A percentile compares a stretch with the other conserved stretches of the same genome.
These are phyloP conservation scores for Olyra latifolia DNA, from an alignment of 176 grass and related monocot species.

Conservation along the genomic window DNA sequence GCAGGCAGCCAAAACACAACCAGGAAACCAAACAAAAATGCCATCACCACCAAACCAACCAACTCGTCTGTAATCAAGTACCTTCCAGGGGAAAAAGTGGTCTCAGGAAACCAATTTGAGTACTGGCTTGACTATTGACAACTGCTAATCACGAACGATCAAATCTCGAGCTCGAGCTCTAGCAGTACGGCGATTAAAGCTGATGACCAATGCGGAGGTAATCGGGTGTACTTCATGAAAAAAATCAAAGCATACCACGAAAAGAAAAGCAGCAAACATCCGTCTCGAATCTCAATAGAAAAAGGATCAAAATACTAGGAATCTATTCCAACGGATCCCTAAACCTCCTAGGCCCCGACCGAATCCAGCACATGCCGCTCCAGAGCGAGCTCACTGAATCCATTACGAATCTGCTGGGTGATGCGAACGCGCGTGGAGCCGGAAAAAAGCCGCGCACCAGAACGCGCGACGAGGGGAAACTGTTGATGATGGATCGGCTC, in stretches of 20 bases:
- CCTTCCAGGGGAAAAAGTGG: neutral
- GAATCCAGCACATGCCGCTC: neutral
- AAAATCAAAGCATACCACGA: neutral
- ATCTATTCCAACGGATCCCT: slow-evolving; percentile 16
- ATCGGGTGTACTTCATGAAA: neutral
- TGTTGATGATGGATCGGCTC: neutral
- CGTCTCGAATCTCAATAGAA: neutral
- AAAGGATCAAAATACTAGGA: neutral
- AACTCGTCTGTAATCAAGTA: neutral
- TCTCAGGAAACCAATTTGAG: neutral
- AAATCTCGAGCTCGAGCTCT: neutral
- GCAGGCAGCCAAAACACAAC: neutral
- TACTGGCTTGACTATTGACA: neutral
- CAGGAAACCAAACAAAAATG: neutral
- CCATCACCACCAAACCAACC: neutral
- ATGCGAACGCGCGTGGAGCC: neutral
- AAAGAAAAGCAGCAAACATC: neutral
- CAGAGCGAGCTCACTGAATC: neutral
- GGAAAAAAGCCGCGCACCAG: neutral
- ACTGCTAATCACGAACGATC: neutral
- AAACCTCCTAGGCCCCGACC: neutral
- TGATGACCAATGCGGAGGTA: neutral
- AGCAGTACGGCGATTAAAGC: neutral
- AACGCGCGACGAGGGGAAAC: neutral
- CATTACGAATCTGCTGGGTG: neutral